Evolutionary conservation across 441 rosid species (phyloP).

Genomic region (Melastoma candidum): DNA sequence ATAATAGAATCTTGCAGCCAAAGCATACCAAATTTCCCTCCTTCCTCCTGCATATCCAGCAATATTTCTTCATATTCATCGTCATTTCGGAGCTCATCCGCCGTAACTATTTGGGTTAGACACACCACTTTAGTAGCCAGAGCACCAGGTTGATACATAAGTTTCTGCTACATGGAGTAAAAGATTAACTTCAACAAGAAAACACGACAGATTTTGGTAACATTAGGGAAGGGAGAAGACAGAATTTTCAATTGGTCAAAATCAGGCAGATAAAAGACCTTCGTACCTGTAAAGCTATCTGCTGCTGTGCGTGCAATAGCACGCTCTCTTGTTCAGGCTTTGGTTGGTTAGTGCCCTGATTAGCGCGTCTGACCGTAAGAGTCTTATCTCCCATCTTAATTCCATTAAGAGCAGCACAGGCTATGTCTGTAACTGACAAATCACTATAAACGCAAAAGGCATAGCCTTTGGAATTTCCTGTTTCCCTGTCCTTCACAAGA

Average conservation of each 20-base stretch:
- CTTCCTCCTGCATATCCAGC: conserved; percentile 43
- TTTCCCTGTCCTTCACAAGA: conserved; percentile 30
- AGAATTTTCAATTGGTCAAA: conserved; percentile 10
- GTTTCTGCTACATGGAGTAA: too few species aligned
- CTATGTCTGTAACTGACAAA: conserved; percentile 26
- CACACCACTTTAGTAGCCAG: conserved; percentile 7
- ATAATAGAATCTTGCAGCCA: neutral
- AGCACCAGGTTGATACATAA: too few species aligned
- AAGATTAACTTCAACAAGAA: neutral
- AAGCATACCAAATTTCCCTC: conserved; percentile 36
- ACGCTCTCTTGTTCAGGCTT: conserved; percentile 26
- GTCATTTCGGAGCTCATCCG: conserved; percentile 34
- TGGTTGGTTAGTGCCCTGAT: conserved; percentile 16
- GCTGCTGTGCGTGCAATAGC: conserved; percentile 26
- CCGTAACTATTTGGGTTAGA: conserved; percentile 24
- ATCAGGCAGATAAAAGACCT: conserved; percentile 11
- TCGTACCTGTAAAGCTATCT: conserved; percentile 25
- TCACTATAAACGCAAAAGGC: conserved; percentile 27
- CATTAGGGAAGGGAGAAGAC: conserved; percentile 27
- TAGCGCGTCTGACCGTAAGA: conserved; percentile 26
- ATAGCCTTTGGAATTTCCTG: conserved; percentile 28
- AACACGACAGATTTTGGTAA: conserved; percentile 25
- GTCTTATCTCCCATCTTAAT: conserved; percentile 31
- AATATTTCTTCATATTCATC: conserved; percentile 42
- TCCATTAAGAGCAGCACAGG: conserved; percentile 32